Percentiles rank a stretch among this genome's conserved stretches.
These are phyloP conservation scores for Neonectria faginata DNA, from an alignment of 2,329 filamentous ascomycete species.

Conservation along the genomic window DNA sequence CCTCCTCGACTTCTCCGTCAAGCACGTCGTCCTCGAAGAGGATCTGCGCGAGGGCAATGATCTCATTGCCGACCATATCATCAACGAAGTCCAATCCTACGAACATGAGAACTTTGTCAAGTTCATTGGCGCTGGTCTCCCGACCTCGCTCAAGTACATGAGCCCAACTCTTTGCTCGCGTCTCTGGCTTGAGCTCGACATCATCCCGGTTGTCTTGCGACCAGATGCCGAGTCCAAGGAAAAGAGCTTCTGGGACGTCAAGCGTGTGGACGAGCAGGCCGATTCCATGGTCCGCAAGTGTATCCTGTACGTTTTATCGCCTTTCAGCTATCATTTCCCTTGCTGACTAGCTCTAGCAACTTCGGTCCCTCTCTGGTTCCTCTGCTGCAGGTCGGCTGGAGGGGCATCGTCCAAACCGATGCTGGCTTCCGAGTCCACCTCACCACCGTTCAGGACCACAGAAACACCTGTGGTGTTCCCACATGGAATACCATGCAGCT, in stretches of 20 bases:
- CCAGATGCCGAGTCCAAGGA: constrained; percentile 58
- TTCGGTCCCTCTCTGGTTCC: constrained; percentile 80
- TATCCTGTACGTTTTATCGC: constrained; percentile 67
- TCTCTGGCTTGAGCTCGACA: constrained; percentile 81
- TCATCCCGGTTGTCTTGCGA: constrained; percentile 76
- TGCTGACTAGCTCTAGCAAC: constrained; percentile 57
- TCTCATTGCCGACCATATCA: constrained; percentile 69
- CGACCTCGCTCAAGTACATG: constrained; percentile 66
- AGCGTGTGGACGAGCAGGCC: constrained; percentile 81
- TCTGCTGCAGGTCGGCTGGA: constrained; percentile 74
- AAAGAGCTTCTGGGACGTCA: constrained; percentile 62
- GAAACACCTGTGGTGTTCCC: constrained; percentile 66
- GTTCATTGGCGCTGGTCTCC: constrained; percentile 79
- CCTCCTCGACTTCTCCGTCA: constrained; percentile 77
- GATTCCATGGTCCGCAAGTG: constrained; percentile 86
- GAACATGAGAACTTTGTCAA: constrained; percentile 76
- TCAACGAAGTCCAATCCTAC: constrained; percentile 68
- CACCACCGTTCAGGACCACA: constrained; percentile 66
- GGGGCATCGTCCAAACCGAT: constrained; percentile 78
- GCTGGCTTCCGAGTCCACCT: constrained; percentile 72
- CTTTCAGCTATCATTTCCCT: not conserved
- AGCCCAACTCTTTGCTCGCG: constrained; percentile 75
- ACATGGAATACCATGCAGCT: constrained; percentile 76
- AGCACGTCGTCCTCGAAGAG: constrained; percentile 62
- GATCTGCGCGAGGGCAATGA: constrained; percentile 55